Evolutionary conservation across 805 yeast species (phyloP).

Genomic region (Cyberlindnera meyerae): DNA sequence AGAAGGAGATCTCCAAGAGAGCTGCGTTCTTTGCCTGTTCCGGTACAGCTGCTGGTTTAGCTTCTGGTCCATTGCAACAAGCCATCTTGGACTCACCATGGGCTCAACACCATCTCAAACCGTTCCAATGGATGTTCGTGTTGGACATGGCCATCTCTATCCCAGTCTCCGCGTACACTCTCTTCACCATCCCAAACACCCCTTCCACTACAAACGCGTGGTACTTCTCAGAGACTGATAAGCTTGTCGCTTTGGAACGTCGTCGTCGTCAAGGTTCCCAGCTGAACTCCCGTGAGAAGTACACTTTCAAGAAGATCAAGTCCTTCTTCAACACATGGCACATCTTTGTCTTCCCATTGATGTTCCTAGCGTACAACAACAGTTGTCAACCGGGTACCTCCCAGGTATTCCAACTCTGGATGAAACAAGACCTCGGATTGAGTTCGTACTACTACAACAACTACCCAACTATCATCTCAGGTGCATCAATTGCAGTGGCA

Average conservation of each 20-base stretch:
- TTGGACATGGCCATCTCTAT: conserved; percentile 39
- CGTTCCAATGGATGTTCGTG: conserved; percentile 44
- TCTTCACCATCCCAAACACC: conserved; percentile 41
- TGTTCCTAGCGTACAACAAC: conserved; percentile 21
- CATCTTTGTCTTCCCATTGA: conserved; percentile 38
- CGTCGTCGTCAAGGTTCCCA: conserved; percentile 38
- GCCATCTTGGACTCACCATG: conserved; percentile 24
- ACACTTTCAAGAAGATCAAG: conserved; percentile 36
- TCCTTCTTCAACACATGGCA: conserved; percentile 46
- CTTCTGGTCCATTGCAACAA: conserved; percentile 37
- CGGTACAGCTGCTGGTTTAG: conserved; percentile 32
- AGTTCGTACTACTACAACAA: conserved; percentile 34
- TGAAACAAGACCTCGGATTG: conserved; percentile 32
- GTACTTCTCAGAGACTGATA: conserved; percentile 39
- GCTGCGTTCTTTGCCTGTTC: conserved; percentile 32
- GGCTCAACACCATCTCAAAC: conserved; percentile 25
- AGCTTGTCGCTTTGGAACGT: conserved; percentile 42
- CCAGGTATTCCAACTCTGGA: conserved; percentile 45
- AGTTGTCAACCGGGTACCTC: conserved; percentile 30
- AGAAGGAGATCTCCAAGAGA: conserved; percentile 34
- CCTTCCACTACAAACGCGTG: conserved; percentile 41
- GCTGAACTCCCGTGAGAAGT: conserved; percentile 37
- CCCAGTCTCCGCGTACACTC: conserved; percentile 40
- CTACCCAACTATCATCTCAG: conserved; percentile 37
- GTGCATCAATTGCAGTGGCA: conserved; percentile 36